Conservation (phyloP, 352 stramenopile genomes). For the Globisporangium okanoganense region DNA sequence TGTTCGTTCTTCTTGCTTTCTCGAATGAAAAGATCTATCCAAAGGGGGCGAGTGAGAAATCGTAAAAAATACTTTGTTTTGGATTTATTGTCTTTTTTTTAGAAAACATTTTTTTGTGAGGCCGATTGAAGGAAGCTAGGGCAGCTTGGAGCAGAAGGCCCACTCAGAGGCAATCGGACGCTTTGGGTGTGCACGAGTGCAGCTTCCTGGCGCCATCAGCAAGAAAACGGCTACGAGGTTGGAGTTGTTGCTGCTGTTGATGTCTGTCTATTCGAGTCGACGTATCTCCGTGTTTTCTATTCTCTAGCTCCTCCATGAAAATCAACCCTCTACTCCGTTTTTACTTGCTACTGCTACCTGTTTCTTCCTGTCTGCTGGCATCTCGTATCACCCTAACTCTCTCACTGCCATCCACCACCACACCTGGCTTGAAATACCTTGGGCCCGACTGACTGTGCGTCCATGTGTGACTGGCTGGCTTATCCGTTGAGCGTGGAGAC, state of each 20-base stretch:
- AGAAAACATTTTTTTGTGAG: too few relatives aligned
- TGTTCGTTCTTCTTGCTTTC: neutral
- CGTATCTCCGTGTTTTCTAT: neutral
- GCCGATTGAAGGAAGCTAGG: too few relatives aligned
- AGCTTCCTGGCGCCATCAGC: too few relatives aligned
- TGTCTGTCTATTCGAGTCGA: neutral
- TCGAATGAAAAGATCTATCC: neutral
- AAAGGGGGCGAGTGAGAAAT: neutral
- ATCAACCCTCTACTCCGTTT: neutral
- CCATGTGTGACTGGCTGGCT: neutral
- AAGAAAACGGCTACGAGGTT: too few relatives aligned
- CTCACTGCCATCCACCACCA: neutral
- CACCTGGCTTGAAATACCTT: neutral
- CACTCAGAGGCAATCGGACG: too few relatives aligned
- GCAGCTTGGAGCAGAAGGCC: too few relatives aligned
- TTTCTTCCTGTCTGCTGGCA: neutral
- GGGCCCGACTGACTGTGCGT: too few relatives aligned
- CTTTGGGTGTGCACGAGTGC: too few relatives aligned
- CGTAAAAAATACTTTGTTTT: too few relatives aligned
- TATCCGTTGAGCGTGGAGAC: constrained; percentile 60
- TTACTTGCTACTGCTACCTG: neutral
- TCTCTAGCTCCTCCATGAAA: neutral
- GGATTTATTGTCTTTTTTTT: too few relatives aligned
- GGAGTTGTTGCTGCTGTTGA: neutral
- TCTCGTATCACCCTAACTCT: too few relatives aligned